Evolutionary conservation across 345 rosid species (phyloP).

Genomic region (Corchorus olitorius): DNA sequence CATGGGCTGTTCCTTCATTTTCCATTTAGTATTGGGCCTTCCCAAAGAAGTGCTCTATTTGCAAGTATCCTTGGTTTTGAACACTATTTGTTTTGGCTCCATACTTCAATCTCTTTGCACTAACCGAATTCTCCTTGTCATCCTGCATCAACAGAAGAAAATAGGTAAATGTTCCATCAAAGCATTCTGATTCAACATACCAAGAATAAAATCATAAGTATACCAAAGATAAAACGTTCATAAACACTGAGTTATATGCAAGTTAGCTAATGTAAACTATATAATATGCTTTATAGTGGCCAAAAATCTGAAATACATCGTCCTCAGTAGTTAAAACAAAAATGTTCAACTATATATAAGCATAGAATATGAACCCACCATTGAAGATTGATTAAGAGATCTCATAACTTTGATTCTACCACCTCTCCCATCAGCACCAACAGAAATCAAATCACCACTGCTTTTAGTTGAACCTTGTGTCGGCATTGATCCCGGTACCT

Average conservation of each 20-base stretch:
- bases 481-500: constrained; percentile 33
- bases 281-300: not conserved
- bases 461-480: constrained; percentile 33
- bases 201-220: not conserved
- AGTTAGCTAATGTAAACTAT: not conserved
- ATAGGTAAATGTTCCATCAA: not conserved
- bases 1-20: not conserved
- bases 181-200: not conserved
- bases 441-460: constrained; percentile 62
- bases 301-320: not conserved
- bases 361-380: constrained; percentile 41
- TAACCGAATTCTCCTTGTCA: constrained; percentile 38
- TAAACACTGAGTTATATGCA: not conserved
- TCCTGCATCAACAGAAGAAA: constrained; percentile 43
- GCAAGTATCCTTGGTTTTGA: constrained; percentile 68
- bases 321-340: not conserved
- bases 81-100: constrained; percentile 48
- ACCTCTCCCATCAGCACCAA: constrained; percentile 93
- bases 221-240: constrained; percentile 1
- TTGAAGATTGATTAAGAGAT: constrained; percentile 48
- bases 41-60: constrained; percentile 89
- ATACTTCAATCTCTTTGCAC: constrained; percentile 62
- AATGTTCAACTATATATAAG: not conserved
- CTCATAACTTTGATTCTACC: constrained; percentile 80
- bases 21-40: constrained; percentile 43